phyloP scores from a whole-genome alignment of 306 rosid genomes.

The Parietaria judaica region DNA sequence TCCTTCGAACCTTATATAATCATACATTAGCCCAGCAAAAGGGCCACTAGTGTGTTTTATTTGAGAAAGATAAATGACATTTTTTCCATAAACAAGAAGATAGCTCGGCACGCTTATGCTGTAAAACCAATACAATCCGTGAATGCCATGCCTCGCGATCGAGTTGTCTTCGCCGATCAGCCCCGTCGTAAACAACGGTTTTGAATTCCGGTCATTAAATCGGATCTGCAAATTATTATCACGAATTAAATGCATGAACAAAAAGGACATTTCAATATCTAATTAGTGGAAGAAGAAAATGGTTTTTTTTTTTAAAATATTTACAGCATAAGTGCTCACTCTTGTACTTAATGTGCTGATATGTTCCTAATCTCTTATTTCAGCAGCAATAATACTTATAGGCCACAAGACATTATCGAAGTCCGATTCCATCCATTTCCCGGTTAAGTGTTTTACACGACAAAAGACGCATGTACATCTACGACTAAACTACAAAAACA shows the following conservation, averaged over 20 bases:
- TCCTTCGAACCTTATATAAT: conserved; percentile 68
- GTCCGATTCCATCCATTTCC: no score
- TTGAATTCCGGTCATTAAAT: conserved; percentile 22
- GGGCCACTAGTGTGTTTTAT: conserved; percentile 15
- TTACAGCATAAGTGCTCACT: no score
- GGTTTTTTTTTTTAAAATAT: no score
- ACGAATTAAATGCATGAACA: neutral
- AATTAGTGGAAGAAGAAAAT: no score
- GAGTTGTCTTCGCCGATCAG: conserved; percentile 53
- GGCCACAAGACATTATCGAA: no score
- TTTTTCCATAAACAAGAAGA: conserved; percentile 33
- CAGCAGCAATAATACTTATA: no score
- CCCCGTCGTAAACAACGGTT: conserved; percentile 25
- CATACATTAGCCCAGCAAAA: conserved; percentile 65
- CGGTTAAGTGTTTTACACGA: no score
- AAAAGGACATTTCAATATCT: no score
- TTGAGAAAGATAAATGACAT: conserved; percentile 51
- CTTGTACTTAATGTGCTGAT: no score
- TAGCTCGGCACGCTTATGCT: conserved; percentile 27
- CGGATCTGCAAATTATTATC: conserved; percentile 35
- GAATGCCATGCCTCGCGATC: conserved; percentile 78
- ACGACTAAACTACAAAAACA: no score
- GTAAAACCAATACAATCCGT: conserved; percentile 49
- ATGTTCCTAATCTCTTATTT: no score
- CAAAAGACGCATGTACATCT: no score